Conservation (phyloP, 495 filamentous ascomycete species). For the Aspergillus diversus region DNA sequence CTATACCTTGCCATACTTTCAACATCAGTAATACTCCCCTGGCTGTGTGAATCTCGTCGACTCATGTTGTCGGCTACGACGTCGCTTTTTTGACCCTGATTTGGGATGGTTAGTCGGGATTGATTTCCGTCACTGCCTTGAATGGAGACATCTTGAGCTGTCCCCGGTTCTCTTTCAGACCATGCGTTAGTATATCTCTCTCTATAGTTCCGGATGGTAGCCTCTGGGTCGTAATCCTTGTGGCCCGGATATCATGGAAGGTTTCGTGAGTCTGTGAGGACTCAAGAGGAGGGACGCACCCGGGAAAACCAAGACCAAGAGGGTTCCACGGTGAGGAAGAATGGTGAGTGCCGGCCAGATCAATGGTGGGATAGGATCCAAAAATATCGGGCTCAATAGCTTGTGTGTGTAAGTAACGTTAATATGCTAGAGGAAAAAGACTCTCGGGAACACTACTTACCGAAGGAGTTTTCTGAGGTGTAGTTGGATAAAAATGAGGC, state of each 20-base stretch:
- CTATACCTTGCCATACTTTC: not conserved
- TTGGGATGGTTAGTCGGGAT: not conserved
- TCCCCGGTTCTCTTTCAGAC: slow-evolving; percentile 1
- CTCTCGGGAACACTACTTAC: too few species aligned
- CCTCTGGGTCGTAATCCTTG: not conserved
- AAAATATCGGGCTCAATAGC: not conserved
- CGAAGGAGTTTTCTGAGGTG: too few species aligned
- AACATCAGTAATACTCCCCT: not conserved
- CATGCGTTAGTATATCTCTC: not conserved
- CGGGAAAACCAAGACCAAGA: not conserved
- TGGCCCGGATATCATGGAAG: not conserved
- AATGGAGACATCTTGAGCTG: not conserved
- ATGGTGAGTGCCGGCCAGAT: not conserved
- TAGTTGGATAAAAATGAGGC: too few species aligned
- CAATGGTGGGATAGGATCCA: not conserved
- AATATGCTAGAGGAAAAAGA: too few species aligned
- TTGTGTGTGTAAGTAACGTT: not conserved
- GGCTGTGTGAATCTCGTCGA: not conserved
- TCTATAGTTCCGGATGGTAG: not conserved
- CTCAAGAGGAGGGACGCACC: not conserved
- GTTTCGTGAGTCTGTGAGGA: not conserved
- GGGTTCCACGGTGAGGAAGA: not conserved
- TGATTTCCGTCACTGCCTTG: not conserved
- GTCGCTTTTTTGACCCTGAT: not conserved
- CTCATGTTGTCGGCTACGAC: not conserved